Base-by-base conservation (phyloP, 75 land plant genomes). In the Selaginella tamariscina region DNA sequence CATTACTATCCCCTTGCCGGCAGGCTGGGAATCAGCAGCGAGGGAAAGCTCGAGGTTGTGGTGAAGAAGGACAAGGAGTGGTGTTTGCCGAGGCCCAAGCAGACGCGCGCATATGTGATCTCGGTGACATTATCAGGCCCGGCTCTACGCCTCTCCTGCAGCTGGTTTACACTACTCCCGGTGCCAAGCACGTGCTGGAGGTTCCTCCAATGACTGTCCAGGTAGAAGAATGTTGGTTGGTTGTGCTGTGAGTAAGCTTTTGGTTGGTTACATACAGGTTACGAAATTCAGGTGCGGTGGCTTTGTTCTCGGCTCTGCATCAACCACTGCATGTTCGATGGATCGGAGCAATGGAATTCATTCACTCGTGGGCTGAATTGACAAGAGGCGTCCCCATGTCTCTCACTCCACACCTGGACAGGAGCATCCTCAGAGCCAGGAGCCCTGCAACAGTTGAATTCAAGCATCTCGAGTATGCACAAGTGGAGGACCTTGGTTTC, bases 301-400 rank as follows among this genome's bases (percentile, higher is more conserved):
- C 0, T 89, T 89, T 55, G 86, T 78, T 28, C 55, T 91, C 24
- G 97, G 20, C 55, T 88, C 18, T 75, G 79, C 29, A 82, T 89
- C 78, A 88, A 86, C 79, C 93, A 91, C 77, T 88, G 89, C 75
- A 80, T 88, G 83, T 75, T 86, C 70, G 97, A 91, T 71, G 97
- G 0, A 65, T 88, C 0, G 82, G 79, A 0, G 97, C 89, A 0
- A 82, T 86, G 83, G 87, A 88, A 59, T 0, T 59, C 5, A 21
- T 91, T 91, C 49, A 82, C 59, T 81, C 97, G 1, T 91, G 97
- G 97, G 93, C 76, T 0, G 83, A 88, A 28, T 77, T 70, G 0
- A 88, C 93, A 0, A 32, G 97, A 27, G 93, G 89, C 26, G 28
- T 80, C 33, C 79, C 81, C 0, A 30, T 91, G 23, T 60, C 81